Base-by-base conservation (phyloP, 2,329 filamentous ascomycete species). In the Fusarium drepaniforme region DNA sequence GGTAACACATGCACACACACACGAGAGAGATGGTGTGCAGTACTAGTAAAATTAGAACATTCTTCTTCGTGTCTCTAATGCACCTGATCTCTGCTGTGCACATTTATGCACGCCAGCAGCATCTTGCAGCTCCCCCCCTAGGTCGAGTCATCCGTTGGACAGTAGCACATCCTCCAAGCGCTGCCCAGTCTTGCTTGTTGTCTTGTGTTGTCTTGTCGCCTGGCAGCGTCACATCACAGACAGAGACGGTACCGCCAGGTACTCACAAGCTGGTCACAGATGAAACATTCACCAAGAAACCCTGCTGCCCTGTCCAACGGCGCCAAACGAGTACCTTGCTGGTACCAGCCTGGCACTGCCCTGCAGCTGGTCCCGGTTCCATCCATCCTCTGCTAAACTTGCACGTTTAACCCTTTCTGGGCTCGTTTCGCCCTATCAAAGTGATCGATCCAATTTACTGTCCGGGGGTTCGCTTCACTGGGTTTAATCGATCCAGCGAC, bases 381-480 rank as follows among this genome's bases (percentile, higher is more conserved):
- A n/a, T 44, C 40, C 23, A 40, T 61, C 58, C 40, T 42, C 58
- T 44, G 38, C 58, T 62, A 21, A 53, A 37, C 60, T 51, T 51
- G 30, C 60, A 51, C 60, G 38, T 61, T 61, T 64, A 28, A 5
- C 30, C 67, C 49, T 68, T 64, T 64, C 64, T 61, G 60, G 63
- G 60, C 63, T 62, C 73, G 70, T 60, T 75, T 71, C 64, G 73
- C 73, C 73, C 73, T 75, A 75, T 75, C 70, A 75, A 68, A 64
- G 53, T 66, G 49, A 74, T 63, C 64, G 60, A 62, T 49, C 38
- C 38, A 33, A 62, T 67, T 53, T 53, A 33, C 28, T n/a, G 73
- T 71, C 73, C 38, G 73, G 73, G 73, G 73, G 44, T 56, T 56
- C 49, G 53, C 62, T 62, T 63, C 28, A n/a, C 38, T 42, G 38